Evolutionary conservation across 495 filamentous ascomycete species (phyloP).

Genomic region (Tuber magnatum): DNA sequence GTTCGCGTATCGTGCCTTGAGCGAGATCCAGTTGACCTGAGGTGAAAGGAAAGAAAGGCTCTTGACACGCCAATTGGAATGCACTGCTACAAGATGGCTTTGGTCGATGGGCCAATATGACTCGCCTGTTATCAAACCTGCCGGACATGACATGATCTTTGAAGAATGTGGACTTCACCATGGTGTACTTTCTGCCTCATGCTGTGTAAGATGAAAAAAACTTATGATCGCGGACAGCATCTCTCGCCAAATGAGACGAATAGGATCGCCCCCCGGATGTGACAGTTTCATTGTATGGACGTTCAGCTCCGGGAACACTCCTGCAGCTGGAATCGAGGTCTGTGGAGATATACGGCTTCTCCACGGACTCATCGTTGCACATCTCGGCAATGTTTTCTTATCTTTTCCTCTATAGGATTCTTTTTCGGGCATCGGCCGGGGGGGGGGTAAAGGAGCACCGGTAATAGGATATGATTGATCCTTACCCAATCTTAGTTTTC

Average conservation of each 20-base stretch:
- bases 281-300: background rate
- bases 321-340: constrained; percentile 7
- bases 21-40: background rate
- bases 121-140: background rate
- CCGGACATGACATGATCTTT: background rate
- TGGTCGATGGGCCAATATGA: background rate
- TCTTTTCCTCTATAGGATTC: constrained; percentile 1
- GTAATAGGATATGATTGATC: background rate
- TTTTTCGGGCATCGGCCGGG: constrained; percentile 11
- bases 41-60: background rate
- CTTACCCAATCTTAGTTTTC: background rate
- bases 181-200: background rate
- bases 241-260: constrained; percentile 14
- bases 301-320: constrained; percentile 5
- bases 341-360: constrained; percentile 13
- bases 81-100: background rate
- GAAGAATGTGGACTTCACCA: background rate
- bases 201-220: background rate
- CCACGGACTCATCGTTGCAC: background rate
- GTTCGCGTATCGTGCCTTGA: background rate
- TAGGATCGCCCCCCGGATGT: background rate
- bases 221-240: background rate
- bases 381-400: background rate
- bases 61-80: background rate
- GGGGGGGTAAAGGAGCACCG: background rate